A percentile compares a stretch with the other conserved stretches of the same genome.
Evolutionary conservation across 257 asterid genomes (phyloP).

Genomic region (Ajuga chamaepitys): DNA sequence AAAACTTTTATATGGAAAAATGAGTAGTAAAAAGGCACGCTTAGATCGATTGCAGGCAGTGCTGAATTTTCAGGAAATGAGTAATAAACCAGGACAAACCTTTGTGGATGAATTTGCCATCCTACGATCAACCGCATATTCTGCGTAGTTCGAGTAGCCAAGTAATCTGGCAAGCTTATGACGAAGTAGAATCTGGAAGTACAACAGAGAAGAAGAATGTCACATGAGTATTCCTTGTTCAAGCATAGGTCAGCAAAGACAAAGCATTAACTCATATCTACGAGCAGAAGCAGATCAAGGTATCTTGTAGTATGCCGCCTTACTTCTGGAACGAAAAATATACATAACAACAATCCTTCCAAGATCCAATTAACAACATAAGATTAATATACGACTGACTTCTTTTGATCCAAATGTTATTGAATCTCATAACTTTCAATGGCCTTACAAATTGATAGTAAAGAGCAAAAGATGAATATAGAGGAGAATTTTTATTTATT

Average conservation of each 20-base stretch:
- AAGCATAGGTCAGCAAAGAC: not conserved
- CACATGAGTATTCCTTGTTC: not conserved
- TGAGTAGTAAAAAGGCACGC: not conserved
- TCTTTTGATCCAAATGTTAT: not conserved
- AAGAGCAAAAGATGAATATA: not conserved
- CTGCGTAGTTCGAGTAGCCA: slow-evolving; percentile 79
- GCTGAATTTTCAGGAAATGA: slow-evolving; percentile 3
- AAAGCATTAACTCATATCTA: not conserved
- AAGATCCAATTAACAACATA: not conserved
- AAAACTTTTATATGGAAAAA: not conserved
- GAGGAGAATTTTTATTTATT: no score
- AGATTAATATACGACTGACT: no score
- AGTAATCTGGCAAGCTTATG: slow-evolving; percentile 90
- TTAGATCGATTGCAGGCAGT: not conserved
- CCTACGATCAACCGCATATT: slow-evolving; percentile 56
- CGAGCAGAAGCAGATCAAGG: not conserved
- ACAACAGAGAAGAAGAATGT: slow-evolving; percentile 10
- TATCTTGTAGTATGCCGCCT: not conserved
- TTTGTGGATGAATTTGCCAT: slow-evolving; percentile 80
- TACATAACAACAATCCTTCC: not conserved
- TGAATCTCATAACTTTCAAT: not conserved
- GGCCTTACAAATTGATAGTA: not conserved
- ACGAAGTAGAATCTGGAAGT: slow-evolving; percentile 70
- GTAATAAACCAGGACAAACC: slow-evolving; percentile 41
- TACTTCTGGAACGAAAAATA: not conserved